Percentiles rank a stretch among this genome's conserved stretches.
Conservation (phyloP, 768 basidiomycete species). For the Gelatoporia subvermispora region DNA sequence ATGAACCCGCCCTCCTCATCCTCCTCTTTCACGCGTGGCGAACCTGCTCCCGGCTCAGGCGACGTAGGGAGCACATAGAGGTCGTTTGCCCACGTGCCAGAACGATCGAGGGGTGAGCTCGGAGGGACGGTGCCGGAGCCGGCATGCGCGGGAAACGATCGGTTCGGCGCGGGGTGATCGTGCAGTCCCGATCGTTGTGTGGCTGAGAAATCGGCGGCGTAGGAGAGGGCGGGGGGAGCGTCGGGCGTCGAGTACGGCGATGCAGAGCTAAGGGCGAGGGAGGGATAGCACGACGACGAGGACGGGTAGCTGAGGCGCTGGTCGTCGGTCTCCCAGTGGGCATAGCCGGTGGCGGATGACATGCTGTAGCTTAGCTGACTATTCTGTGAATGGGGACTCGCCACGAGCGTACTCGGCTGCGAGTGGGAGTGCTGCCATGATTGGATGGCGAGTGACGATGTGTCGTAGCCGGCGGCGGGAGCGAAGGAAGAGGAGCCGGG, state of each 20-base stretch:
- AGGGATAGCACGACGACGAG: constrained; percentile 5
- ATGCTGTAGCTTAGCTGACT: too few relatives aligned
- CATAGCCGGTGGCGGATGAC: too few relatives aligned
- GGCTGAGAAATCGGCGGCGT: constrained; percentile 6
- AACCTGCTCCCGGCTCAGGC: not conserved
- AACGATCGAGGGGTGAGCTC: not conserved
- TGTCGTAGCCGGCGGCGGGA: constrained; percentile 4
- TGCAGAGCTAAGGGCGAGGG: constrained; percentile 2
- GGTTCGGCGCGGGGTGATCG: constrained; percentile 1
- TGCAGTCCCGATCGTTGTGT: constrained; percentile 2
- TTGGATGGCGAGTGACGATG: not conserved
- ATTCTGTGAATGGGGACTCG: too few relatives aligned
- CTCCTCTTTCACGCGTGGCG: constrained; percentile 13
- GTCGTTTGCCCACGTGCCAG: not conserved
- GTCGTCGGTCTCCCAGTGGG: too few relatives aligned
- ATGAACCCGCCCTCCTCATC: constrained; percentile 12
- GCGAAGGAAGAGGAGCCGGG: constrained; percentile 5
- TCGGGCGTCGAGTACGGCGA: constrained; percentile 1
- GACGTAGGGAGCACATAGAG: constrained; percentile 12
- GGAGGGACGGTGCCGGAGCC: not conserved
- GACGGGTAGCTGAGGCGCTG: too few relatives aligned
- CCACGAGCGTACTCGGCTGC: too few relatives aligned
- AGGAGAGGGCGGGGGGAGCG: constrained; percentile 5
- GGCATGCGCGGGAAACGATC: not conserved
- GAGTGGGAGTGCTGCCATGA: not conserved